Base-by-base conservation (phyloP, 768 basidiomycete genomes). In the Rhodosporidiobolus sp. region DNA sequence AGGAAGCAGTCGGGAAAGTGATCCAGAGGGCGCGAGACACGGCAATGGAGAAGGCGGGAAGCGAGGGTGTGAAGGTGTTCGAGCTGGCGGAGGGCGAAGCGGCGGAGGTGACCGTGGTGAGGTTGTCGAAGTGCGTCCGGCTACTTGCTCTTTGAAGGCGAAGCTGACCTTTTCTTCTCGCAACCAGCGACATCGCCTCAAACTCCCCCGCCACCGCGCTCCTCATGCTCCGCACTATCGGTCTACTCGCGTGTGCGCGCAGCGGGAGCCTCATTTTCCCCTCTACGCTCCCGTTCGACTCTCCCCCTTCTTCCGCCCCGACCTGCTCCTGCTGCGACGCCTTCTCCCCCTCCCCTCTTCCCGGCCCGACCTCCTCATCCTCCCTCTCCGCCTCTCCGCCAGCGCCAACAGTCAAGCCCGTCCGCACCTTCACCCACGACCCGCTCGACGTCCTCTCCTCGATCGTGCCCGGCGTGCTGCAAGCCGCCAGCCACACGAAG, bases 261-360 rank as follows among this genome's bases (percentile, higher is more conserved):
- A 63, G 62, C 65, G 66, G 58, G n/a, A 35, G 53, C 28, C 63
- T 73, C 38, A n/a, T 35, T 32, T 70, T 67, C 22, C 52, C 57
- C 22, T 5, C 54, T 8, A 22, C 57, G 0, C n/a, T n/a, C 19
- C 17, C 43, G 2, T 30, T 38, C 54, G 61, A 48, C 32, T 10
- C 53, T 1, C 30, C 49, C 49, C 7, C 35, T 0, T 24, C 56
- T 17, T 2, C 48, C 20, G 26, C 62, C 9, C 55, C 70, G 0
- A 16, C 35, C 9, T 76, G 75, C 58, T n/a, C 38, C 1, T 28
- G 54, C 52, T 76, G 75, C 65, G 75, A 76, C 52, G 16, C 56
- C 6, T 20, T 67, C 55, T 49, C 30, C 32, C 22, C 57, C 6
- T 34, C 50, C 0, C 0, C 26, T 8, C 4, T 55, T 4, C 0